These are phyloP conservation scores for Colletotrichum lindemuthianum DNA, from an alignment of 2,329 filamentous ascomycete genomes.

Conservation along the genomic window DNA sequence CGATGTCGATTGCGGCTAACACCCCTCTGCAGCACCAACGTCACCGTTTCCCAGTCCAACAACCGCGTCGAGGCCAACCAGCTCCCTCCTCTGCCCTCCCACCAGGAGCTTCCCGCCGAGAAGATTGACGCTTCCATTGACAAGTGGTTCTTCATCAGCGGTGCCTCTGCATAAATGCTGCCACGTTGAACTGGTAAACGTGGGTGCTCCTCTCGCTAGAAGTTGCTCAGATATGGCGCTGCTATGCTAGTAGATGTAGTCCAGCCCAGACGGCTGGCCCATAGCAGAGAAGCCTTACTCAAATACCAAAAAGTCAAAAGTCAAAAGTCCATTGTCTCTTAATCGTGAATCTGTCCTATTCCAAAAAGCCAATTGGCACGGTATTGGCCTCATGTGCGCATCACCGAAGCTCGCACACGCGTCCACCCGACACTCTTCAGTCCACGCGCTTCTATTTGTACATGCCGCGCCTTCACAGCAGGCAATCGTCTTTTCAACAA, in stretches of 20 bases:
- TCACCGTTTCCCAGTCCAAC: constrained; percentile 77
- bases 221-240: not conserved
- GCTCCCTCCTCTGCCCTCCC: constrained; percentile 79
- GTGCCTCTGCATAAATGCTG: constrained; percentile 78
- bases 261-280: constrained; percentile 3
- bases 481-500: constrained; percentile 15
- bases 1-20: constrained; percentile 42
- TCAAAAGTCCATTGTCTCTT: too few species aligned
- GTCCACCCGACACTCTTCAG: not conserved
- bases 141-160: constrained; percentile 99
- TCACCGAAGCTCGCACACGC: too few species aligned
- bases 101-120: constrained; percentile 83
- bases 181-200: constrained; percentile 7
- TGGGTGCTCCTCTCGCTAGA: constrained; percentile 1
- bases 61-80: constrained; percentile 75
- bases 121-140: constrained; percentile 97
- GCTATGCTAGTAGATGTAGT: constrained; percentile 20
- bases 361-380: too few species aligned
- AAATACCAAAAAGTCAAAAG: constrained; percentile 30
- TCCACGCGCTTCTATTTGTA: not conserved
- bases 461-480: constrained; percentile 11
- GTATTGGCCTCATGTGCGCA: too few species aligned
- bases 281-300: constrained; percentile 11
- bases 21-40: constrained; percentile 75
- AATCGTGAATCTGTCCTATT: too few species aligned